Percentiles rank a stretch among this genome's conserved stretches.
phyloP scores from a whole-genome alignment of 2,329 filamentous ascomycete species.

The Pyricularia grisea region DNA sequence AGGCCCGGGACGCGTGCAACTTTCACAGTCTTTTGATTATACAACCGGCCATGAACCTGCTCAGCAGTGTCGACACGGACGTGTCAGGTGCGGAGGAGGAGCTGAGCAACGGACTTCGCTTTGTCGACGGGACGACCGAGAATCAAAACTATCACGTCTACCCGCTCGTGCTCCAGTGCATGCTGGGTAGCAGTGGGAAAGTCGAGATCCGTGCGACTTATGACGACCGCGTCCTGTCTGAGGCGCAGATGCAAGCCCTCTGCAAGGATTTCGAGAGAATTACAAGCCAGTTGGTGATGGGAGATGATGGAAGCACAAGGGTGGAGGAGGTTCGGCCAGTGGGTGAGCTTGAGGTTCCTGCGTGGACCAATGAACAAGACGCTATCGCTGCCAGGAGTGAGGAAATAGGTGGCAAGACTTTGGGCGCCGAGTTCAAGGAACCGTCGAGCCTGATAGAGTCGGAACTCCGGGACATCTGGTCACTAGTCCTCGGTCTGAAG shows the following conservation, averaged over 20 bases:
- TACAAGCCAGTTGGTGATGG: background rate
- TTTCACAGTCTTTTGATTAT: background rate
- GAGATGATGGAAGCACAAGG: background rate
- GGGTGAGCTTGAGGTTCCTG: background rate
- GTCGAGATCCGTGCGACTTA: background rate
- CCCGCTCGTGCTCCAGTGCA: background rate
- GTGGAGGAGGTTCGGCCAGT: background rate
- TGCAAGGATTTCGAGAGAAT: background rate
- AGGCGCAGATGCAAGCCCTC: background rate
- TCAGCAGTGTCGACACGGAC: background rate
- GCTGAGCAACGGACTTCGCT: background rate
- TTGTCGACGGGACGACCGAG: background rate
- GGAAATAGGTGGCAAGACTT: background rate
- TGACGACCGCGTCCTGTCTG: background rate
- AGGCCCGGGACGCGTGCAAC: background rate
- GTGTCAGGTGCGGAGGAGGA: background rate
- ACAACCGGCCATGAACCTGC: background rate
- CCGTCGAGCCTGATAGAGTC: background rate
- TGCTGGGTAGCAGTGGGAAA: background rate
- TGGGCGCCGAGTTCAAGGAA: background rate
- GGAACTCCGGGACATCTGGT: background rate
- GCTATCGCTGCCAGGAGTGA: background rate
- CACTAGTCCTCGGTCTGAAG: background rate
- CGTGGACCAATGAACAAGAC: background rate
- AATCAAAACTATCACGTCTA: background rate